A percentile compares a stretch with the other conserved stretches of the same genome.
Conservation (phyloP, 495 filamentous ascomycete species). For the Xylaria venustula region DNA sequence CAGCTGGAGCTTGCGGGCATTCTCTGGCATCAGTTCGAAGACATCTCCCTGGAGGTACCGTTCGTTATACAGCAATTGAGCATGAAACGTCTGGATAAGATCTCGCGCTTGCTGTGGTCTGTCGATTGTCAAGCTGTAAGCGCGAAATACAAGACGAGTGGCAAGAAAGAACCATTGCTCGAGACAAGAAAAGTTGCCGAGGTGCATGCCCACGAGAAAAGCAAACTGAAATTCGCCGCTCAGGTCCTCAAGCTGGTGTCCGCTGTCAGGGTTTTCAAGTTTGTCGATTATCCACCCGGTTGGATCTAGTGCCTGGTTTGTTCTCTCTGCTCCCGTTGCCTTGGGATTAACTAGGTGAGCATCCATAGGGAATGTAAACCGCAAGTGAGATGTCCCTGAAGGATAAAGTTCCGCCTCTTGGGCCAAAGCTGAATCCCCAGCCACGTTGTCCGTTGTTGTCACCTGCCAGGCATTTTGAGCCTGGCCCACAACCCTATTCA, state of each 20-base stretch:
- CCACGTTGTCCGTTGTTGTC: slow-evolving; percentile 41
- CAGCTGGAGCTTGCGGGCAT: slow-evolving; percentile 29
- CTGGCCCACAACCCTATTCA: slow-evolving; percentile 49
- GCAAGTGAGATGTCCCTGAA: slow-evolving; percentile 35
- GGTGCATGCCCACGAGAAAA: slow-evolving; percentile 75
- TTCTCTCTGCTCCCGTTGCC: slow-evolving; percentile 63
- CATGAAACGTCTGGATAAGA: slow-evolving; percentile 61
- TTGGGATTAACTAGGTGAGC: slow-evolving; percentile 65
- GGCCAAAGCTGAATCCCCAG: slow-evolving; percentile 24
- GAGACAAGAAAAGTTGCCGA: slow-evolving; percentile 82
- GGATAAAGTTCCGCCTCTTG: slow-evolving; percentile 43
- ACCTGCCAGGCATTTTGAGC: slow-evolving; percentile 49
- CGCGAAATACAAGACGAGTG: slow-evolving; percentile 65
- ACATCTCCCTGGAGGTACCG: slow-evolving; percentile 57
- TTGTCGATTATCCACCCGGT: slow-evolving; percentile 29
- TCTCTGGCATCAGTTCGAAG: slow-evolving; percentile 48
- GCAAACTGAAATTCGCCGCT: slow-evolving; percentile 86
- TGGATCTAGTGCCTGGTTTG: slow-evolving; percentile 32
- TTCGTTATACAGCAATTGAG: slow-evolving; percentile 70
- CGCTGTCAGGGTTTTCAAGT: slow-evolving; percentile 12
- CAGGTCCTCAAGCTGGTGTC: slow-evolving; percentile 45
- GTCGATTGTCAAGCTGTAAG: slow-evolving; percentile 55
- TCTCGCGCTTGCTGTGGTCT: slow-evolving; percentile 57
- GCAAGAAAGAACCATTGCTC: slow-evolving; percentile 86
- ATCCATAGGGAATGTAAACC: slow-evolving; percentile 54